Base-by-base conservation (phyloP, 768 basidiomycete genomes). In the Podaxis carcinomalis region DNA sequence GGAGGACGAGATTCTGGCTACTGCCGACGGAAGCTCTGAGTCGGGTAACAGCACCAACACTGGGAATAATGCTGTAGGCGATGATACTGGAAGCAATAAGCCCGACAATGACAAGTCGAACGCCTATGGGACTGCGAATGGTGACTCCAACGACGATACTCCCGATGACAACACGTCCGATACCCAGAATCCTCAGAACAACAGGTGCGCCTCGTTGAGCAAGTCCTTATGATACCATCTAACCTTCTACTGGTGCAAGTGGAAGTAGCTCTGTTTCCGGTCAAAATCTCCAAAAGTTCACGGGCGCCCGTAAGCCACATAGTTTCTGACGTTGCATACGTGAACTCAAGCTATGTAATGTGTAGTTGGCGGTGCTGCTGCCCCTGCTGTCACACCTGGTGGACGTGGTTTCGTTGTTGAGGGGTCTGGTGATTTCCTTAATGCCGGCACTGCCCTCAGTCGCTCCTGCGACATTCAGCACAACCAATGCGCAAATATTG, bases 391-490 rank as follows among this genome's bases (percentile, higher is more conserved):
- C 40, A 74, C 68, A 32, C 62, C 68, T 57, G 81, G 81, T 40
- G 82, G 79, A 27, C 69, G 72, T 61, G 82, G 80, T 40, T 85
- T 87, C 72, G 63, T 70, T 5, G 82, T 83, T 54, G 70, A 73
- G 11, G 74, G 73, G 56, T 78, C 76, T 49, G 77, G 78, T 42
- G 63, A 67, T 44, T 86, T 85, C 78, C 63, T 82, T 35, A 81
- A 83, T 66, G 40, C 73, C 13, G 69, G 69, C 35, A 80, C 78
- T 42, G 84, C 84, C 16, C 74, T 85, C 35, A 80, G 80, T 21
- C 80, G 84, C 32, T 82, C 82, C 1, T 87, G 85, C 71, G 82
- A 83, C 64, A 76, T 82, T 40, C 83, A 85, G 69, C 78, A 84
- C 68, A 85, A 85, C 71, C 59, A 69, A 36, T 87, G 84, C 63